Evolutionary conservation across 176 grass and related monocot genomes (phyloP).

Genomic region (Puccinellia tenuiflora): DNA sequence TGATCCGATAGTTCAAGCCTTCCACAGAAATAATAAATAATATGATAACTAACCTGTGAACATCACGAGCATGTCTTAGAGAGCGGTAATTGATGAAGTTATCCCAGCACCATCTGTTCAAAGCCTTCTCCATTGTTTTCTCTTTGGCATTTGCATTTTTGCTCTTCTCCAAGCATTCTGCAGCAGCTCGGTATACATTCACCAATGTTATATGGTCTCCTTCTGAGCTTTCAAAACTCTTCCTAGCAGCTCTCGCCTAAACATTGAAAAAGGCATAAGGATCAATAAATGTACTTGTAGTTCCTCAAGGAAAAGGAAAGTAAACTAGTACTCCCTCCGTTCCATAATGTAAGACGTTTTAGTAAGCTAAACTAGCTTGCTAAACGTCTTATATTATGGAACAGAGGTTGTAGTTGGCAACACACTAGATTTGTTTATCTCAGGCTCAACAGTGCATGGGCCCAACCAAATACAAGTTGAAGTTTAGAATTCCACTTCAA

Average conservation of each 20-base stretch:
- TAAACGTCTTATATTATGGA: too few species aligned
- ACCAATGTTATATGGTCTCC: slow-evolving; percentile 83
- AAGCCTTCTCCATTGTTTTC: slow-evolving; percentile 73
- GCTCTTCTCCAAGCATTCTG: slow-evolving; percentile 76
- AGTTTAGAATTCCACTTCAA: not conserved
- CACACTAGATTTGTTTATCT: not conserved
- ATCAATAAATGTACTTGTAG: not conserved
- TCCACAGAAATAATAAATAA: not conserved
- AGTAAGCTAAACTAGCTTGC: too few species aligned
- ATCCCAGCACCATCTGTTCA: slow-evolving; percentile 88
- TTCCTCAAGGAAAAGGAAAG: not conserved
- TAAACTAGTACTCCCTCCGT: too few species aligned
- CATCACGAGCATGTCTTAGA: slow-evolving; percentile 62
- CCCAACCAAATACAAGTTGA: slow-evolving; percentile 3
- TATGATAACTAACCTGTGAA: slow-evolving; percentile 62
- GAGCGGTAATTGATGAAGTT: slow-evolving; percentile 91
- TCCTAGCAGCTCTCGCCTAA: slow-evolving; percentile 86
- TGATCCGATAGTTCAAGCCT: not conserved
- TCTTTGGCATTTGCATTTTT: slow-evolving; percentile 77
- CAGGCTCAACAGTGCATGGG: not conserved
- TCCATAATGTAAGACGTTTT: too few species aligned
- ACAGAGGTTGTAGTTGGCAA: too few species aligned
- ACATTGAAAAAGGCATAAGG: slow-evolving; percentile 1
- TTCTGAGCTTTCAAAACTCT: slow-evolving; percentile 71
- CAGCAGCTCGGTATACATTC: slow-evolving; percentile 63